Percentiles rank a stretch among this genome's conserved stretches.
phyloP scores from a whole-genome alignment of 495 filamentous ascomycete species.

The Hyaloscypha bicolor region DNA sequence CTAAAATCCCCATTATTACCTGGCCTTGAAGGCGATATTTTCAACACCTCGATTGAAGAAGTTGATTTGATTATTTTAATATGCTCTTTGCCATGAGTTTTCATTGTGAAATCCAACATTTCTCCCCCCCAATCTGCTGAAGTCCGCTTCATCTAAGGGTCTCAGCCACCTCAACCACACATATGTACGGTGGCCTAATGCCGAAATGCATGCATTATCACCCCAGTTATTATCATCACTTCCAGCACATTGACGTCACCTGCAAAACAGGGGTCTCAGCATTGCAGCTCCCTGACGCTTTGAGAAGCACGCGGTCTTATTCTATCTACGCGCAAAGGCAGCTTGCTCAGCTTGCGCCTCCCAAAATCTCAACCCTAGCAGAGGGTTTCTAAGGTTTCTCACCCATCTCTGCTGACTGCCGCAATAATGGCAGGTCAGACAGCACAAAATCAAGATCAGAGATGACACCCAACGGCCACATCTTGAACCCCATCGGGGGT shows the following conservation, averaged over 20 bases:
- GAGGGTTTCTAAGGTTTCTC: background rate
- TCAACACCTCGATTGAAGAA: too few relatives aligned
- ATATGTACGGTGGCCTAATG: background rate
- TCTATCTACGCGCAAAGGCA: background rate
- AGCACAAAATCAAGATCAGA: slow-evolving; percentile 5
- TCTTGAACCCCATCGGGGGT: background rate
- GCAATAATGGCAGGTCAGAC: background rate
- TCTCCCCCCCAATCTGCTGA: background rate
- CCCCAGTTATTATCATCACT: background rate
- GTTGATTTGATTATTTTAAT: too few relatives aligned
- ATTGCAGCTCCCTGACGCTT: too few relatives aligned
- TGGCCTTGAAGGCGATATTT: too few relatives aligned
- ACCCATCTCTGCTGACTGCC: background rate
- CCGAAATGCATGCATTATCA: background rate
- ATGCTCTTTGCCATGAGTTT: too few relatives aligned
- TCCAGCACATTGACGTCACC: background rate
- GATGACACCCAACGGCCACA: background rate
- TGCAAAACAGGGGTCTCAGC: background rate
- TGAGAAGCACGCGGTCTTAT: too few relatives aligned
- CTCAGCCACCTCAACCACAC: background rate
- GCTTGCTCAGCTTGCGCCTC: background rate
- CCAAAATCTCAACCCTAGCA: background rate
- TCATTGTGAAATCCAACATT: background rate
- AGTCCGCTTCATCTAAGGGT: background rate
- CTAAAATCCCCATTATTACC: too few relatives aligned